Evolutionary conservation across 768 basidiomycete genomes (phyloP), one percentile per base, ranked within the genome.

Genomic region (Auricularia auricula-judae): DNA sequence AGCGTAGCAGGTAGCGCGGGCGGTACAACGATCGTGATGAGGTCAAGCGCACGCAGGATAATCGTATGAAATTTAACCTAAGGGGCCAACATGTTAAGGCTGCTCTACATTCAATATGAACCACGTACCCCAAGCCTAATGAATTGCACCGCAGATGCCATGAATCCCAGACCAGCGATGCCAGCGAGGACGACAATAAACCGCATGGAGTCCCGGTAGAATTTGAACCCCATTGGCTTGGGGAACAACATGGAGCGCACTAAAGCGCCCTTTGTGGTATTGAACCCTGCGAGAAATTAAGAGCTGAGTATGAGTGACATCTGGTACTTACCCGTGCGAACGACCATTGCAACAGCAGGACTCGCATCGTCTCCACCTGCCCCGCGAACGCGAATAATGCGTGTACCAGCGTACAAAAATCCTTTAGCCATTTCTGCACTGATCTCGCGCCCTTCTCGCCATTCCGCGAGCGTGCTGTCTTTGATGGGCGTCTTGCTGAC

Each of bases 241-340:
- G 97, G 97, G 77, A 95, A 99, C 16, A 99, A 80, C 96, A 99
- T 99, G 0, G 96, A 98, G 29, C 97, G 83, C 29, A 98, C 85
- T 29, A 99, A 79, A 0, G 96, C 90, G 18, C 97, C 97, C 76
- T 98, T 98, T 4, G 97, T 99, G 1, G 97, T 99, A 73, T 91
- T 93, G 76, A 98, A 98, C 1, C 91, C 75, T 73, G 29, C 16
- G 12, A 4, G 12, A 3, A 61, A 61, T 3, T 87, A 61, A 63
- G n/a, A 62, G 67, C 51, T n/a, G 7, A 66, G 62, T 14, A 64
- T 21, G 58, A 54, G 21, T n/a, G 47, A 51, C 51, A 53, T 8
- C 2, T 1, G 64, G 3, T 56, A 74, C 75, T 67, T 61, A 89
- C 92, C 94, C 63, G 93, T 97, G 47, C 94, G 81, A 35, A 87